These are phyloP conservation scores for Thelephora ganbajun DNA, from an alignment of 768 basidiomycete species.

Conservation along the genomic window DNA sequence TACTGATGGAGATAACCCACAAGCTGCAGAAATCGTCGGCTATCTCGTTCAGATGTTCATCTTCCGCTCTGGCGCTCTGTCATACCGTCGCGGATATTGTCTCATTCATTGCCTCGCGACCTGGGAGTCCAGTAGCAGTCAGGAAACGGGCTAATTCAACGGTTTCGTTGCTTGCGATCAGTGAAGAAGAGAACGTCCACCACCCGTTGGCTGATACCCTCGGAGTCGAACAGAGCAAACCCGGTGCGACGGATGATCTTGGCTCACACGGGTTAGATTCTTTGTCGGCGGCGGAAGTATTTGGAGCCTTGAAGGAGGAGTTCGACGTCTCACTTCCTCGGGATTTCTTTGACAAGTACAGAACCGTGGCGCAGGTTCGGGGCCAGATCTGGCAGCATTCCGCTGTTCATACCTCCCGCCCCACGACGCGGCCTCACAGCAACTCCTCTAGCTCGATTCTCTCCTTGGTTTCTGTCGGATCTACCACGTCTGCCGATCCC, in stretches of 20 bases:
- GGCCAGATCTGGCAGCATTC: constrained; percentile 12
- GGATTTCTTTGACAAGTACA: constrained; percentile 25
- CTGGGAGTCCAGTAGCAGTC: not conserved
- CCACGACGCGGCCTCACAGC: not conserved
- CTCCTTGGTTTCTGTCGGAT: not conserved
- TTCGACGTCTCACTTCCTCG: constrained; percentile 29
- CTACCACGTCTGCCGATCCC: not conserved
- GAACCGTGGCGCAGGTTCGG: constrained; percentile 27
- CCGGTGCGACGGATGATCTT: constrained; percentile 33
- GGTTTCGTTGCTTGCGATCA: constrained; percentile 4
- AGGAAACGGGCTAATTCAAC: not conserved
- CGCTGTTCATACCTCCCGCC: no score
- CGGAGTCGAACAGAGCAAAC: constrained; percentile 17
- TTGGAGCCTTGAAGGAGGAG: constrained; percentile 30
- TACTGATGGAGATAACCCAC: constrained; percentile 21
- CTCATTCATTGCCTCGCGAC: constrained; percentile 2
- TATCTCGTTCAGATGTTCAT: constrained; percentile 19
- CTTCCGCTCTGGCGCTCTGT: constrained; percentile 21
- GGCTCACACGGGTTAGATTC: constrained; percentile 48
- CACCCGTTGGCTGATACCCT: constrained; percentile 32
- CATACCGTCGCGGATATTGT: constrained; percentile 23
- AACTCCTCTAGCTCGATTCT: not conserved
- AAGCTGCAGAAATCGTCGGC: constrained; percentile 20
- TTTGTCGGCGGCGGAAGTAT: constrained; percentile 46
- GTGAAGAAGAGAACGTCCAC: constrained; percentile 16